Percentiles rank a stretch among this genome's conserved stretches.
Conservation (phyloP, 139 green algal genomes). For the Coelastrella sp. region DNA sequence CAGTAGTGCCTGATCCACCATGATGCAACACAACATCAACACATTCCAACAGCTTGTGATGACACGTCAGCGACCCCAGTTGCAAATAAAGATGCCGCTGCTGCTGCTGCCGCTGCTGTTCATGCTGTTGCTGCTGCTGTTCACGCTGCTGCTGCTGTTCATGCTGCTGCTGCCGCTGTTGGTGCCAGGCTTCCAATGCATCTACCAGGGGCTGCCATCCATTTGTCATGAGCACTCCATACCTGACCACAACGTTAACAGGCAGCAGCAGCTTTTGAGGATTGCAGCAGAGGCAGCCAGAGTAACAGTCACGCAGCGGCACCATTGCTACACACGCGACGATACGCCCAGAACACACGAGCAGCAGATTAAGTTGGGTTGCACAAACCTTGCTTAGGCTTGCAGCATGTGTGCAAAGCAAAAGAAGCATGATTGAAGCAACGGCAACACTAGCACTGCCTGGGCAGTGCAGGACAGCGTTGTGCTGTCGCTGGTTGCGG, state of each 20-base stretch:
- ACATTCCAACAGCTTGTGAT: conserved; percentile 65
- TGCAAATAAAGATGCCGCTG: conserved; percentile 12
- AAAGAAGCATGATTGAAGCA: too few species aligned
- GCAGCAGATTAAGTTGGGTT: too few species aligned
- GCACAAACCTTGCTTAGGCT: too few species aligned
- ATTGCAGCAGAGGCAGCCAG: too few species aligned
- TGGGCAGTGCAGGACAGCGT: too few species aligned
- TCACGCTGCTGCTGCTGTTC: not conserved
- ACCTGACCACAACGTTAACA: not conserved
- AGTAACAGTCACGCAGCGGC: too few species aligned
- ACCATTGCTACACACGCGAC: too few species aligned
- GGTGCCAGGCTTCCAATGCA: not conserved
- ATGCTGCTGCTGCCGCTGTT: not conserved
- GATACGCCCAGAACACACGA: too few species aligned
- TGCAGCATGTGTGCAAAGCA: too few species aligned
- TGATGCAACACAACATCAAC: conserved; percentile 69
- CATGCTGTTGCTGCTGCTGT: not conserved
- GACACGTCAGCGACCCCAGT: conserved; percentile 44
- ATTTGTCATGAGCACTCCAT: conserved; percentile 61
- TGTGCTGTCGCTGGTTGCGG: too few species aligned
- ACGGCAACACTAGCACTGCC: too few species aligned
- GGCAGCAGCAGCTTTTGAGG: too few species aligned
- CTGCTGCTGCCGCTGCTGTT: not conserved
- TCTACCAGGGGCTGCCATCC: conserved; percentile 55
- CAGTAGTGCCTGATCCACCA: conserved; percentile 57